Evolutionary conservation across 257 asterid species (phyloP).

Genomic region (Leptodermis oblonga): DNA sequence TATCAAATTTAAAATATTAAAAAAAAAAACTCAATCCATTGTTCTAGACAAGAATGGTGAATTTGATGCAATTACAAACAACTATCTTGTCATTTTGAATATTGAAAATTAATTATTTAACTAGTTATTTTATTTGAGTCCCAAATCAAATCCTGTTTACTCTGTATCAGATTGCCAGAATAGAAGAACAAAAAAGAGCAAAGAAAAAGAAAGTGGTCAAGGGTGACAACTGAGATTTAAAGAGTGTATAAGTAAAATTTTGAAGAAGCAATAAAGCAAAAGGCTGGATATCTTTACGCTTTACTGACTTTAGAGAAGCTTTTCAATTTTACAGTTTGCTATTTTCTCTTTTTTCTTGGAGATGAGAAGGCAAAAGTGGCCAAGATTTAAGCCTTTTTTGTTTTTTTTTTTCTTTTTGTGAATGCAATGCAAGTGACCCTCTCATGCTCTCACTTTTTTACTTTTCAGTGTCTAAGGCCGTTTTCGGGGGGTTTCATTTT

Average conservation of each 20-base stretch:
- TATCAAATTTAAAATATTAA: too few relatives aligned
- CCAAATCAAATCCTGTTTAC: too few relatives aligned
- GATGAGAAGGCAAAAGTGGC: conserved; percentile 13
- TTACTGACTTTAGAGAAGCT: conserved; percentile 15
- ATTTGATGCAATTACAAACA: too few relatives aligned
- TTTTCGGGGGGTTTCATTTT: too few relatives aligned
- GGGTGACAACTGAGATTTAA: too few relatives aligned
- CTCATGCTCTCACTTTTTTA: conserved; percentile 11
- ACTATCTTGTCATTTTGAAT: too few relatives aligned
- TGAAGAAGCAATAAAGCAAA: conserved; percentile 22
- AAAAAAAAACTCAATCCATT: too few relatives aligned
- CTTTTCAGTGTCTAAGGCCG: background rate
- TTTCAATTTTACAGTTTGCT: conserved; percentile 23
- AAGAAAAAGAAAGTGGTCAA: background rate
- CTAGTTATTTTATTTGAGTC: too few relatives aligned
- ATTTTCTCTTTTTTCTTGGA: conserved; percentile 8
- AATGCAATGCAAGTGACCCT: conserved; percentile 11
- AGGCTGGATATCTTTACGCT: conserved; percentile 16
- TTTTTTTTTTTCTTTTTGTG: too few relatives aligned
- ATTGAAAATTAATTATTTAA: too few relatives aligned
- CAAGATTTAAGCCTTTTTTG: conserved; percentile 12
- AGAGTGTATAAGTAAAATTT: conserved; percentile 2
- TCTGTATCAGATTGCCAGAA: too few relatives aligned
- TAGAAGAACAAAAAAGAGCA: background rate
- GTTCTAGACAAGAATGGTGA: too few relatives aligned